phyloP scores from a whole-genome alignment of 164 flowering plant species.

The Magnolia officinalis region DNA sequence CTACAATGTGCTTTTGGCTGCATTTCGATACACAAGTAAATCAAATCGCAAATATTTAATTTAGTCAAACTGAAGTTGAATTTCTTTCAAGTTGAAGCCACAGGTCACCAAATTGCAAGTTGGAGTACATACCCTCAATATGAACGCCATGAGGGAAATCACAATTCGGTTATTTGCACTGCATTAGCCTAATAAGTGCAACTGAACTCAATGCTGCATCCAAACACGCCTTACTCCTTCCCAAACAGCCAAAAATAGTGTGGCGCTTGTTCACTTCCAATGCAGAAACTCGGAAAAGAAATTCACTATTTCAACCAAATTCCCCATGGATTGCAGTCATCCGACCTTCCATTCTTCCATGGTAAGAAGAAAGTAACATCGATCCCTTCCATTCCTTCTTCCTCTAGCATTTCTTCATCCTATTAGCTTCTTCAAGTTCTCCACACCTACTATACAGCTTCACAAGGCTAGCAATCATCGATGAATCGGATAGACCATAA shows the following conservation, averaged over 20 bases:
- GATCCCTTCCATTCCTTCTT: not conserved
- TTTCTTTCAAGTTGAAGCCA: not conserved
- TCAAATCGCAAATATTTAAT: no score
- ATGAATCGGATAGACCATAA: not conserved
- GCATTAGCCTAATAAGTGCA: not conserved
- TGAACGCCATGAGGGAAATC: not conserved
- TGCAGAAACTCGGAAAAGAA: no score
- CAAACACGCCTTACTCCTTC: not conserved
- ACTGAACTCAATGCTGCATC: not conserved
- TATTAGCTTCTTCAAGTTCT: slow-evolving; percentile 4
- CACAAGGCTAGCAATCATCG: not conserved
- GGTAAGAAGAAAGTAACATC: not conserved
- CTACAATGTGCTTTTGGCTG: not conserved
- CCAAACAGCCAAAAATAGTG: not conserved
- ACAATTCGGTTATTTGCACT: not conserved
- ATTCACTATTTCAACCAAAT: no score
- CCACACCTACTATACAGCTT: slow-evolving; percentile 6
- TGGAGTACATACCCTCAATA: not conserved
- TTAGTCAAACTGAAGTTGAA: not conserved
- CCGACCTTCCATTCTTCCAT: not conserved
- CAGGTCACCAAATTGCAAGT: not conserved
- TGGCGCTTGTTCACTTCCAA: not conserved
- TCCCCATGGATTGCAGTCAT: not conserved
- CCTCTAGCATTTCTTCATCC: slow-evolving; percentile 1
- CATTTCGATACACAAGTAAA: not conserved